phyloP scores from a whole-genome alignment of 176 grass and related monocot genomes.

The Oryza australiensis region DNA sequence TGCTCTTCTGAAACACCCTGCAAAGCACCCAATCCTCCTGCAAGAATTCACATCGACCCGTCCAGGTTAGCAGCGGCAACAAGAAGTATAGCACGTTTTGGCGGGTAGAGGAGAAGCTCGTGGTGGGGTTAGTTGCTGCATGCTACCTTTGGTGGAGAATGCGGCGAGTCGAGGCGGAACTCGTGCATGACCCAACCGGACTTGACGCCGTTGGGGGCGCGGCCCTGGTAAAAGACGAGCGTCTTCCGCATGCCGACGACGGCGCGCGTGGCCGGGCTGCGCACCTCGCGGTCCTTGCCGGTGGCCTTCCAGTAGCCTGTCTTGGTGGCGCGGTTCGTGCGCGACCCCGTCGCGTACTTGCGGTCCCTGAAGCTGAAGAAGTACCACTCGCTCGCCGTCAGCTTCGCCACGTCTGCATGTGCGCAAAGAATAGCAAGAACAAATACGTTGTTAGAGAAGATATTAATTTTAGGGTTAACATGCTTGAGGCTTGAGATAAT shows the following conservation, averaged over 20 bases:
- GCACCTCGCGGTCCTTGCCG: conserved; percentile 71
- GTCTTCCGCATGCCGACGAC: conserved; percentile 90
- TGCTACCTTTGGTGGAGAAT: conserved; percentile 60
- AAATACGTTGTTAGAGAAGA: not conserved
- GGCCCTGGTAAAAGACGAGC: conserved; percentile 82
- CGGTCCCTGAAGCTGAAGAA: conserved; percentile 97
- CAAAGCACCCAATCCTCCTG: conserved; percentile 97
- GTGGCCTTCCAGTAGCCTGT: conserved; percentile 90
- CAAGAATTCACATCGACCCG: not conserved
- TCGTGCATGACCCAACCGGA: conserved; percentile 89
- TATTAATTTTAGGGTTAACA: not conserved
- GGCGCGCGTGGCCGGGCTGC: conserved; percentile 35
- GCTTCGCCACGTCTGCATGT: conserved; percentile 62
- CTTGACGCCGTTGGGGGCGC: conserved; percentile 82
- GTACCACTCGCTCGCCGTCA: conserved; percentile 86
- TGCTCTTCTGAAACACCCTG: conserved; percentile 81
- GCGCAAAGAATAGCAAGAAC: too few species aligned
- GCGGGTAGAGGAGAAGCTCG: too few species aligned
- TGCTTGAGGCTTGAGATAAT: not conserved
- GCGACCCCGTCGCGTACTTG: conserved; percentile 81
- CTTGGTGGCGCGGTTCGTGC: conserved; percentile 84
- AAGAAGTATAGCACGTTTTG: not conserved
- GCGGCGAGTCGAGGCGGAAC: conserved; percentile 74
- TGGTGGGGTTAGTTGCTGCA: too few species aligned
- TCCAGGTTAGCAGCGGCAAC: not conserved